phyloP scores from a whole-genome alignment of 345 rosid species.

The Citrus maxima region DNA sequence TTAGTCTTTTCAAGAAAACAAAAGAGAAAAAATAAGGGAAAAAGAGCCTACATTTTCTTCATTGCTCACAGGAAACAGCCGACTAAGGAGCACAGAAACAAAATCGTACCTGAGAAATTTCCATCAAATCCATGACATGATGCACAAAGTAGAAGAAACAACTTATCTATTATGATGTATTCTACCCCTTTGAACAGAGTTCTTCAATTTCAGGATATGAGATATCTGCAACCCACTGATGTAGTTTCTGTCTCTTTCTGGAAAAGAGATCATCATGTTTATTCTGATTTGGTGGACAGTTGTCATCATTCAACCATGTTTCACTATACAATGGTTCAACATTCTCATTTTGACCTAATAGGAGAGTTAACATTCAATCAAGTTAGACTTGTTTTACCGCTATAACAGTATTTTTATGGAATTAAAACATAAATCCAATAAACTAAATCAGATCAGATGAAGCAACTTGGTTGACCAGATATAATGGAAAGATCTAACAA shows the following conservation, averaged over 20 bases:
- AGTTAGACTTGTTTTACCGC: background rate
- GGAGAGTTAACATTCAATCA: background rate
- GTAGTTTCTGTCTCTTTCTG: slow-evolving; percentile 52
- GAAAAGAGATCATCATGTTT: slow-evolving; percentile 40
- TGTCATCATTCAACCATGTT: slow-evolving; percentile 9
- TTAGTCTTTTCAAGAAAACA: background rate
- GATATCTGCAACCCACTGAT: slow-evolving; percentile 43
- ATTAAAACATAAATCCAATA: background rate
- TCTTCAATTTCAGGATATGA: slow-evolving; percentile 46
- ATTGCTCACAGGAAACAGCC: slow-evolving; percentile 38
- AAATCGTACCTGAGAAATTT: slow-evolving; percentile 49
- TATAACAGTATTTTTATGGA: background rate
- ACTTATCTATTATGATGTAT: background rate
- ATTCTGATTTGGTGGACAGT: slow-evolving; percentile 37
- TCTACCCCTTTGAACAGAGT: slow-evolving; percentile 53
- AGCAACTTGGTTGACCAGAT: background rate
- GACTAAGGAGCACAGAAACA: slow-evolving; percentile 51
- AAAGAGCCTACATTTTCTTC: slow-evolving; percentile 48
- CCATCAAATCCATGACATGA: slow-evolving; percentile 25
- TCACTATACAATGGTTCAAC: slow-evolving; percentile 5
- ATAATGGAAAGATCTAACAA: background rate
- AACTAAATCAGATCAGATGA: background rate
- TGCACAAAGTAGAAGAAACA: slow-evolving; percentile 6
- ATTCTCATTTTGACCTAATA: background rate
- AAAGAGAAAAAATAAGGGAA: background rate